phyloP scores from a whole-genome alignment of 108 stramenopile species.

The Cafeteria roenbergensis region DNA sequence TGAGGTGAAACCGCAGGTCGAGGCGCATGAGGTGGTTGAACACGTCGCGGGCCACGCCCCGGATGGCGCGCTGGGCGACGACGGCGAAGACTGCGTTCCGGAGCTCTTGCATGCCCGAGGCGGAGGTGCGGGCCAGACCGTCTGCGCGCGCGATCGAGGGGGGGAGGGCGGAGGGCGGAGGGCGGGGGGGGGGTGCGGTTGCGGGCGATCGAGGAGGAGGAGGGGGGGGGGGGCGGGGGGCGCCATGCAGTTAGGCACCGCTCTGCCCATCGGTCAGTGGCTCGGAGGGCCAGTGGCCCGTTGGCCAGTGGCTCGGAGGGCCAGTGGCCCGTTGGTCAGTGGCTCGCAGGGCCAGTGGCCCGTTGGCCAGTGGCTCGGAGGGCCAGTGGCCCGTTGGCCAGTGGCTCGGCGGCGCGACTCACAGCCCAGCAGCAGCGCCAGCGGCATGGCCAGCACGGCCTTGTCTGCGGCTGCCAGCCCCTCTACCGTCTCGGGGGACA shows the following conservation, averaged over 20 bases:
- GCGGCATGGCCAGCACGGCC: slow-evolving; percentile 16
- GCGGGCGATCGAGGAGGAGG: too few relatives aligned
- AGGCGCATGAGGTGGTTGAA: slow-evolving; percentile 74
- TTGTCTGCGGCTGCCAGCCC: slow-evolving; percentile 1
- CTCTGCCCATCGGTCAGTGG: too few relatives aligned
- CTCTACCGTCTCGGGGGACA: slow-evolving; percentile 11
- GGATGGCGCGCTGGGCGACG: slow-evolving; percentile 87
- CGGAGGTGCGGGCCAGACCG: slow-evolving; percentile 69
- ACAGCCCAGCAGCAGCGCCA: background rate
- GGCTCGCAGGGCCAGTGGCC: too few relatives aligned
- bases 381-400: too few relatives aligned
- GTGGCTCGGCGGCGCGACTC: slow-evolving; percentile 4
- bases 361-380: too few relatives aligned
- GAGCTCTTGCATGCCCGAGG: slow-evolving; percentile 70
- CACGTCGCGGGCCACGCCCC: slow-evolving; percentile 63
- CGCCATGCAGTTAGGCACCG: too few relatives aligned
- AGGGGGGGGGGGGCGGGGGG: too few relatives aligned
- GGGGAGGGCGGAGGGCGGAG: slow-evolving; percentile 36
- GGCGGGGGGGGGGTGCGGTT: too few relatives aligned
- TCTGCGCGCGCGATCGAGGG: slow-evolving; percentile 62
- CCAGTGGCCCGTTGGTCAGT: too few relatives aligned
- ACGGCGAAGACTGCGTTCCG: slow-evolving; percentile 85
- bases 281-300: too few relatives aligned
- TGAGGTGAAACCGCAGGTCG: slow-evolving; percentile 75
- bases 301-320: too few relatives aligned